phyloP scores from a whole-genome alignment of 169 alveolate genomes.

The Hepatocystis sp. region DNA sequence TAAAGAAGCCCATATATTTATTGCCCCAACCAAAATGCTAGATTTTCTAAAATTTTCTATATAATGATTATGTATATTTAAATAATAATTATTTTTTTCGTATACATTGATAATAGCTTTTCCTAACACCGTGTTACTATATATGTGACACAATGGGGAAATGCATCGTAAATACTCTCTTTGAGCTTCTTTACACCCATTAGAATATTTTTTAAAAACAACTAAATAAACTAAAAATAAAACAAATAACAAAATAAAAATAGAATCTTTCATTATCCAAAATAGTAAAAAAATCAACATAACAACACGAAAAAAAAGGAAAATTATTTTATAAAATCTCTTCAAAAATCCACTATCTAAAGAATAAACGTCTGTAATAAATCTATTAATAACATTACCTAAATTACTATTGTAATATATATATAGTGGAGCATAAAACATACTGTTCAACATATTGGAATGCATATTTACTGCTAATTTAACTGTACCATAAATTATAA shows the following conservation, averaged over 20 bases:
- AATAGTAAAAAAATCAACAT: slow-evolving; percentile 61
- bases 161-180: slow-evolving; percentile 77
- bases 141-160: slow-evolving; percentile 79
- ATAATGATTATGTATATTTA: slow-evolving; percentile 4
- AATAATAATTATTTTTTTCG: slow-evolving; percentile 16
- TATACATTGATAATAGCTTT: slow-evolving; percentile 75
- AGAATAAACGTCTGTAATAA: slow-evolving; percentile 78
- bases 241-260: slow-evolving; percentile 31
- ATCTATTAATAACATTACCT: slow-evolving; percentile 79
- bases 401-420: slow-evolving; percentile 77
- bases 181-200: slow-evolving; percentile 82
- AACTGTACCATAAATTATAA: slow-evolving; percentile 65
- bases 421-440: slow-evolving; percentile 79
- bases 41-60: slow-evolving; percentile 14
- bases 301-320: slow-evolving; percentile 55
- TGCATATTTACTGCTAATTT: slow-evolving; percentile 77
- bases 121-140: slow-evolving; percentile 79
- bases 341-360: slow-evolving; percentile 79
- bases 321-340: slow-evolving; percentile 73
- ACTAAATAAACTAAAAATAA: slow-evolving; percentile 24
- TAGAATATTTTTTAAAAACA: slow-evolving; percentile 57
- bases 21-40: slow-evolving; percentile 29
- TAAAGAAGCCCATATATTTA: slow-evolving; percentile 66
- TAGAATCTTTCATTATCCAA: slow-evolving; percentile 43
- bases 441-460: slow-evolving; percentile 70